Base-by-base conservation (phyloP, 345 rosid genomes). In the Zanthoxylum bungeanum region DNA sequence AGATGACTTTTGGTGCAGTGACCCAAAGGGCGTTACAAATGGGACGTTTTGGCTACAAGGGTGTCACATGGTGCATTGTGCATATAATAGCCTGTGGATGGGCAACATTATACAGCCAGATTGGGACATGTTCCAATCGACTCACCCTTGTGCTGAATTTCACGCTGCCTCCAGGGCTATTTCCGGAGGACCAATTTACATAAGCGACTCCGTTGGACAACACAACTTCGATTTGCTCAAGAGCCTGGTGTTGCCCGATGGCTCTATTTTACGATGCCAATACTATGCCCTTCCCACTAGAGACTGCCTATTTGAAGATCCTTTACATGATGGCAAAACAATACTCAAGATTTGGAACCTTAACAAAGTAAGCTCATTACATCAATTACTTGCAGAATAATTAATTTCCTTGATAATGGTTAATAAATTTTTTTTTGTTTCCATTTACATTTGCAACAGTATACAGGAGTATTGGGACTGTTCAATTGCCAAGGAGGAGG, bases 121-220 rank as follows among this genome's bases (percentile, higher is more conserved):
- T 71, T 87, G 91, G 91, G 88, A 87, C 76, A 87, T 87, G 91
- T 87, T 87, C 79, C 91, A 87, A 40, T 87, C 91, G 11, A 87
- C 87, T 30, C 88, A 85, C 57, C 87, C 88, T 5, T 87, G 88
- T 64, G 88, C 88, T 0, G 84, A 79, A 67, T 87, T 87, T 74
- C 91, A 85, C 7, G 91, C 88, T 47, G 91, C 91, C 6, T 87
- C 88, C 16, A 68, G 85, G 57, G 88, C 88, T 4, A 85, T 81
- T 74, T 87, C 91, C 0, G 91, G 91, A 0, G 91, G 91, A 7
- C 91, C 88, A 0, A 78, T 87, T 36, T 87, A 87, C 39, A 75
- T 81, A 4, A 87, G 91, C 37, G 91, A 87, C 71, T 64, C 80
- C 0, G 83, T 78, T 14, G 88, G 88, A 22, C 61, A 85, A 36